These are phyloP conservation scores for Xylariales sp. DNA, from an alignment of 2,329 filamentous ascomycete genomes.

Conservation along the genomic window DNA sequence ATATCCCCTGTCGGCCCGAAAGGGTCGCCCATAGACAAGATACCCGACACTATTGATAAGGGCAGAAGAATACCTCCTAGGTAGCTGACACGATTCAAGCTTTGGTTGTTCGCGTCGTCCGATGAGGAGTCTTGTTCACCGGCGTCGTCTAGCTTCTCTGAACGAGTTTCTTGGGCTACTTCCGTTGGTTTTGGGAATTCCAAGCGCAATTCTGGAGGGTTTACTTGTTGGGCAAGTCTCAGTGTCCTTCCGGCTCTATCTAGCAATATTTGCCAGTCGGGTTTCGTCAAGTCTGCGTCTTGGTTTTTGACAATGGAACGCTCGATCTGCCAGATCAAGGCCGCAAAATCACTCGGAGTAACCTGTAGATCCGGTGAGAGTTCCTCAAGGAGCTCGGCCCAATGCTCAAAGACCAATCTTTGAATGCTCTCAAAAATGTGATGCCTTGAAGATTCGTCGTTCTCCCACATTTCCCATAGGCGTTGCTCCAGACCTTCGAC, in stretches of 20 bases:
- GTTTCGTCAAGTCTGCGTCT: slow-evolving; percentile 12
- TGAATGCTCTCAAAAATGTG: too few relatives aligned
- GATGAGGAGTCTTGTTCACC: slow-evolving; percentile 5
- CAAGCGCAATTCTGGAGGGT: slow-evolving; percentile 10
- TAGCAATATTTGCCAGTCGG: slow-evolving; percentile 28
- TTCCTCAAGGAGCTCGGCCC: slow-evolving; percentile 32
- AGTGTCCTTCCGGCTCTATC: slow-evolving; percentile 24
- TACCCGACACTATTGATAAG: slow-evolving; percentile 41
- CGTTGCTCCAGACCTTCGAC: too few relatives aligned
- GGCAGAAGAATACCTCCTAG: slow-evolving; percentile 45
- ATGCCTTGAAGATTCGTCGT: too few relatives aligned
- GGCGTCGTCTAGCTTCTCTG: not conserved
- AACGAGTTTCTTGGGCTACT: not conserved
- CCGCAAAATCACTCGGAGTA: slow-evolving; percentile 6
- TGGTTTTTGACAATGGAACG: slow-evolving; percentile 32
- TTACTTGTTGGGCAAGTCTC: slow-evolving; percentile 17
- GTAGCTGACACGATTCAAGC: slow-evolving; percentile 44
- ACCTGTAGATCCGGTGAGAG: slow-evolving; percentile 14
- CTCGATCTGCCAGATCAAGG: slow-evolving; percentile 26
- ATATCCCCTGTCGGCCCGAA: slow-evolving; percentile 35
- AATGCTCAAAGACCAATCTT: slow-evolving; percentile 23
- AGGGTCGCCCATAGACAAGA: slow-evolving; percentile 42
- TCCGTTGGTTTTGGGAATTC: slow-evolving; percentile 5
- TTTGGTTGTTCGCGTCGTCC: slow-evolving; percentile 31
- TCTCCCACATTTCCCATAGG: too few relatives aligned